Evolutionary conservation across 768 basidiomycete species (phyloP), one percentile per base, ranked within the genome.

Genomic region (Dendrothele bispora): DNA sequence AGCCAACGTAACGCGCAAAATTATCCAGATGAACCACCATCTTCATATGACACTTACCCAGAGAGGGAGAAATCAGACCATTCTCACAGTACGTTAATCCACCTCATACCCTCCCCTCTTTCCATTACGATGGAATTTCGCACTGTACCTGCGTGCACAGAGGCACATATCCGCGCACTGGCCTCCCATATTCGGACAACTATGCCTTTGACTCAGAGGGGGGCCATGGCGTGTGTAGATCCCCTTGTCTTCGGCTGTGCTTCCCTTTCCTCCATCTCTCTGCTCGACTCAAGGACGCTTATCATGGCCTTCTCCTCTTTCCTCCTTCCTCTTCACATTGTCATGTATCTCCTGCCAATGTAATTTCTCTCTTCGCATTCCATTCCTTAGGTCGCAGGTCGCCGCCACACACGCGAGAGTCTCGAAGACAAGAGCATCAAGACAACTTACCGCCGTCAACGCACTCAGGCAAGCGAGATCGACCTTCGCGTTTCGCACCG

Each of bases 371-470:
- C 54, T 55, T 66, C 62, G 66, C 57, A 66, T 65, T 65, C 66
- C 60, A 55, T 64, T 58, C 62, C 71, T 65, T 70, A 82, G 80
- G 78, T 65, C 67, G 62, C 54, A 74, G 72, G 59, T 75, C 77
- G 27, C 68, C 74, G 24, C 67, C 68, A 40, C 62, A 58, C 47
- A 26, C 56, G 20, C 70, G 63, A 52, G 70, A 69, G 48, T 57
- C 52, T 20, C 59, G 54, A 55, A 63, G n/a, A 57, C 49, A 37
- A 49, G 52, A 63, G 49, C 54, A 38, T 51, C 39, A 32, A 54
- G n/a, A n/a, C n/a, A n/a, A n/a, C n/a, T n/a, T n/a, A n/a, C 46
- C 49, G 56, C 54, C 49, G 32, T 43, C 43, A 17, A 15, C 42
- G 7, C 12, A n/a, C 14, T 43, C 42, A 30, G 29, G 8, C 1